Evolutionary conservation across 2,329 filamentous ascomycete genomes (phyloP).

Genomic region (Xylaria multiplex): DNA sequence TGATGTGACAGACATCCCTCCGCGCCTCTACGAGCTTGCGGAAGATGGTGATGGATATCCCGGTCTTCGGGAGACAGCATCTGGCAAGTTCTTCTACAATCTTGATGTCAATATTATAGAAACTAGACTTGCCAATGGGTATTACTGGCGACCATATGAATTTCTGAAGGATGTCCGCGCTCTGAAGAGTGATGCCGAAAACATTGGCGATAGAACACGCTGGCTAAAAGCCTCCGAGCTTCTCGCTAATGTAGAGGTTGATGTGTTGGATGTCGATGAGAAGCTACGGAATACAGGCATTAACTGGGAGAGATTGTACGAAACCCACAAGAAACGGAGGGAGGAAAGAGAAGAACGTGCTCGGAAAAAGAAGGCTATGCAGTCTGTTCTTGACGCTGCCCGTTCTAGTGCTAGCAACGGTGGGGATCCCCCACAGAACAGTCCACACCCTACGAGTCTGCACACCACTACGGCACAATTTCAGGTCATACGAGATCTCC

Average conservation of each 20-base stretch:
- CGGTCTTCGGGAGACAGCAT: conserved; percentile 78
- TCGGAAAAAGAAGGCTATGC: conserved; percentile 70
- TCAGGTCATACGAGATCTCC: conserved; percentile 66
- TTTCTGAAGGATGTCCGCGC: conserved; percentile 89
- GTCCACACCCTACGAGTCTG: conserved; percentile 59
- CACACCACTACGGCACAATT: conserved; percentile 61
- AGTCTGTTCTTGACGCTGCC: conserved; percentile 61
- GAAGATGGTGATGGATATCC: conserved; percentile 81
- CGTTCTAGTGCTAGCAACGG: conserved; percentile 62
- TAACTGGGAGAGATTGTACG: conserved; percentile 85
- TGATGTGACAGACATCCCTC: conserved; percentile 64
- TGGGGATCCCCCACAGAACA: conserved; percentile 59
- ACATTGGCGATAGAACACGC: conserved; percentile 82
- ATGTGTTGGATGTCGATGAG: conserved; percentile 80
- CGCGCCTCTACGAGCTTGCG: conserved; percentile 80
- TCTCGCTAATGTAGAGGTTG: conserved; percentile 91
- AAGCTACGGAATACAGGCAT: conserved; percentile 66
- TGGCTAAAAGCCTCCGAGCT: conserved; percentile 91
- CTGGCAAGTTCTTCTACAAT: conserved; percentile 92
- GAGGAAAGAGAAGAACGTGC: conserved; percentile 68
- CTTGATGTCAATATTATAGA: conserved; percentile 93
- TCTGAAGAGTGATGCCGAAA: conserved; percentile 84
- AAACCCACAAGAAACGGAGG: conserved; percentile 74
- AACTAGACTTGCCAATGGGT: conserved; percentile 95
- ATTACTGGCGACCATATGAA: conserved; percentile 89